Percentiles rank a stretch among this genome's conserved stretches.
These are phyloP conservation scores for Pseudozyma sp. DNA, from an alignment of 1,284 basidiomycete species.

Conservation along the genomic window DNA sequence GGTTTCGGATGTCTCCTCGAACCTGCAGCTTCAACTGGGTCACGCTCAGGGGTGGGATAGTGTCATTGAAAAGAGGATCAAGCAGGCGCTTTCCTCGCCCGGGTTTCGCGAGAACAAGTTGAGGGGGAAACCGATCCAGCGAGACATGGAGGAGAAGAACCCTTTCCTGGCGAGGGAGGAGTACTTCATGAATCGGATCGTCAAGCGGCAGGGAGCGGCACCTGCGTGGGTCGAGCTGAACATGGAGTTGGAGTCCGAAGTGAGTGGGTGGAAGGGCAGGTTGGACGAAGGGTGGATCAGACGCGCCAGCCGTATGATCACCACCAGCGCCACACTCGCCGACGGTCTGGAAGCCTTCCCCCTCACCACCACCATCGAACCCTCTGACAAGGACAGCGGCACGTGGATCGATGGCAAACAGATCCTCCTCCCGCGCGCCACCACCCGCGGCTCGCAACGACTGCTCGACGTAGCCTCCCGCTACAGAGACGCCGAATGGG, in stretches of 20 bases:
- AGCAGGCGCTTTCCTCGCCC: slow-evolving; percentile 79
- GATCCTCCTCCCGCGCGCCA: slow-evolving; percentile 3
- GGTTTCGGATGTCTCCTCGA: slow-evolving; percentile 55
- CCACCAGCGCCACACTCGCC: slow-evolving; percentile 60
- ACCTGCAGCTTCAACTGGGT: slow-evolving; percentile 32
- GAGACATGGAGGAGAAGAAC: slow-evolving; percentile 78
- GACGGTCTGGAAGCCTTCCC: slow-evolving; percentile 70
- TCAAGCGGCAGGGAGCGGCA: slow-evolving; percentile 83
- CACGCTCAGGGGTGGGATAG: slow-evolving; percentile 60
- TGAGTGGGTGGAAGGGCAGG: slow-evolving; percentile 76
- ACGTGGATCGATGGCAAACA: neutral
- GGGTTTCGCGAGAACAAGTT: slow-evolving; percentile 80
- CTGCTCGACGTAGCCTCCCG: slow-evolving; percentile 67
- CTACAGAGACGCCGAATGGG: slow-evolving; percentile 81
- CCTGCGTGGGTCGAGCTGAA: slow-evolving; percentile 94
- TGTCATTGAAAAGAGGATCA: slow-evolving; percentile 55
- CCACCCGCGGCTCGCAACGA: slow-evolving; percentile 8
- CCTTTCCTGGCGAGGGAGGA: slow-evolving; percentile 72
- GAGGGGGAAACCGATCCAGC: slow-evolving; percentile 78
- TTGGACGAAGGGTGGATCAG: slow-evolving; percentile 76
- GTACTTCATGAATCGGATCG: slow-evolving; percentile 83
- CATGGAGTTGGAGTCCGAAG: slow-evolving; percentile 74
- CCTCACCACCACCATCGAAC: neutral
- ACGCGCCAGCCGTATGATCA: slow-evolving; percentile 75
- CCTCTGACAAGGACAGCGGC: neutral